Base-by-base conservation (phyloP, 805 yeast genomes). In the Jamesozyma piceae region DNA sequence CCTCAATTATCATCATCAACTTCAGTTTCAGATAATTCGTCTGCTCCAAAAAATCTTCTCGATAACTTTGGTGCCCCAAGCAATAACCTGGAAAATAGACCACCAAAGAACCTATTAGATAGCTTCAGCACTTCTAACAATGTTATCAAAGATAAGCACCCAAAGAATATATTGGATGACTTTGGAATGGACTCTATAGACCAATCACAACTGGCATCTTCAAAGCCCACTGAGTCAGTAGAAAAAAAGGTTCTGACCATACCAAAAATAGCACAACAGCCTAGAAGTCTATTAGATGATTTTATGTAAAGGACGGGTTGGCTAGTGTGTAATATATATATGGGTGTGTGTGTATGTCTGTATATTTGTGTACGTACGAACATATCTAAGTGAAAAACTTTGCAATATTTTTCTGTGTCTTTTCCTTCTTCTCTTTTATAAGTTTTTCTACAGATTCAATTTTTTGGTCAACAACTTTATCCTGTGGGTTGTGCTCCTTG, bases 331-430 rank as follows among this genome's bases (percentile, higher is more conserved):
- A 22, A 27, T 5, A 19, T 31, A 38, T 20, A 19, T 15, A 26
- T 20, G 11, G 19, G 10, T 29, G n/a, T n/a, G n/a, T n/a, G n/a
- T n/a, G n/a, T n/a, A n/a, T n/a, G n/a, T n/a, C n/a, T 29, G n/a
- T 5, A 21, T 35, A 11, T 33, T 18, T 14, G 22, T 21, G 21
- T 21, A 35, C 17, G 5, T 33, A 17, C 11, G 17, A 19, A 21
- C 22, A 15, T 4, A 13, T 19, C 40, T 41, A 47, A 28, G 43
- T 60, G 52, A 83, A 83, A 57, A 83, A 82, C 56, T 77, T 81
- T 15, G 86, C 72, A 48, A 77, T 74, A 44, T 69, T 75, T 38
- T 72, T 71, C 54, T 69, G 74, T 46, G 78, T 79, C 14, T 66
- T 67, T 32, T 67, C 65, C 54, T 74, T 78, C 31, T 64, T 60